phyloP scores from a whole-genome alignment of 495 filamentous ascomycete genomes.

The Lasiosphaeria hispida region DNA sequence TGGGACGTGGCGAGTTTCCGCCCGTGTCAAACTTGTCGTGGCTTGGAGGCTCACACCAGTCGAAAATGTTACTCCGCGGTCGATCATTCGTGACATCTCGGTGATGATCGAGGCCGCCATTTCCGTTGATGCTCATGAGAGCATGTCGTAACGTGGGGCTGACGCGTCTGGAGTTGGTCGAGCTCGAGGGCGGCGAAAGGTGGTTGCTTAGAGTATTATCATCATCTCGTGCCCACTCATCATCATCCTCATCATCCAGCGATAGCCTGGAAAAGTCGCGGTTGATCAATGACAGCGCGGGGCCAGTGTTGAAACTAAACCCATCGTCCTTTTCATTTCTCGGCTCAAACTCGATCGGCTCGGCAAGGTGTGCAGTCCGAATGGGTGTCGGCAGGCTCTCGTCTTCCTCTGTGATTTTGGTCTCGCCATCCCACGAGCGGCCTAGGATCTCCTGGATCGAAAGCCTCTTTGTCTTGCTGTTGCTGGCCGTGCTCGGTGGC shows the following conservation, averaged over 20 bases:
- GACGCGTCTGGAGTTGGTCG: conserved; percentile 44
- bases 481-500: conserved; percentile 50
- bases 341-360: conserved; percentile 17
- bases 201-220: conserved; percentile 50
- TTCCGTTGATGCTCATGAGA: conserved; percentile 42
- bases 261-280: conserved; percentile 47
- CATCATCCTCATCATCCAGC: conserved; percentile 62
- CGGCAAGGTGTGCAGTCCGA: conserved; percentile 30
- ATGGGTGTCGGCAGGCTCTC: conserved; percentile 59
- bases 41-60: conserved; percentile 75
- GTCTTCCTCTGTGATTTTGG: conserved; percentile 65
- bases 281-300: conserved; percentile 18
- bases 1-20: conserved; percentile 66
- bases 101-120: conserved; percentile 31
- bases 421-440: conserved; percentile 47
- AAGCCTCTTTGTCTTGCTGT: conserved; percentile 55
- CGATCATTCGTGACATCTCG: conserved; percentile 41
- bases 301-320: conserved; percentile 21
- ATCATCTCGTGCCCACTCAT: conserved; percentile 59
- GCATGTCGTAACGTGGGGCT: conserved; percentile 46
- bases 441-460: conserved; percentile 56
- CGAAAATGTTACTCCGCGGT: conserved; percentile 67
- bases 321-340: conserved; percentile 14
- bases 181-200: conserved; percentile 54
- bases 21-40: conserved; percentile 53